These are phyloP conservation scores for Wickerhamiella musiphila DNA, from an alignment of 805 yeast genomes.

Conservation along the genomic window DNA sequence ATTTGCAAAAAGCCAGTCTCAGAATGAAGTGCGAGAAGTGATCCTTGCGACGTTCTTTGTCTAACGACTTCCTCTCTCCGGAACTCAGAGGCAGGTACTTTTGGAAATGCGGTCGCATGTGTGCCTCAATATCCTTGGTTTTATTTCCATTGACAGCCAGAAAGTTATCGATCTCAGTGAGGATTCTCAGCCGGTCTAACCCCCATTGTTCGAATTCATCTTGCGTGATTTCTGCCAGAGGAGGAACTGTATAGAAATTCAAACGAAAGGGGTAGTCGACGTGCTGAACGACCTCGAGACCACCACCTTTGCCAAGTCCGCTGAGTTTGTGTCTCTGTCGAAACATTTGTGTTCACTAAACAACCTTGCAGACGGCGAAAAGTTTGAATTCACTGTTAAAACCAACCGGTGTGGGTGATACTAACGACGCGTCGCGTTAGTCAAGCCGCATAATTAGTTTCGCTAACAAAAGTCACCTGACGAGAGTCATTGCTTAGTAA, in stretches of 20 bases:
- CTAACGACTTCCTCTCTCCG: conserved; percentile 16
- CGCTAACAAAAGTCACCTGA: too few relatives aligned
- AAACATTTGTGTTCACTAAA: conserved; percentile 2
- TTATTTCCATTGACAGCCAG: conserved; percentile 26
- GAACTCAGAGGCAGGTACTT: conserved; percentile 47
- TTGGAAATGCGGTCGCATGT: conserved; percentile 47
- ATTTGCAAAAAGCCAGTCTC: conserved; percentile 74
- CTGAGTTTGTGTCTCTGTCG: conserved; percentile 3
- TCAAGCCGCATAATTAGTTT: too few relatives aligned
- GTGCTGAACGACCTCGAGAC: conserved; percentile 7
- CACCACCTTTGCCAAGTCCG: not conserved
- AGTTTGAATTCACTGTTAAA: not conserved
- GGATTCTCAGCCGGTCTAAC: conserved; percentile 66
- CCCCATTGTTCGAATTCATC: conserved; percentile 96
- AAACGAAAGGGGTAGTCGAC: conserved; percentile 36
- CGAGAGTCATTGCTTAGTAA: too few relatives aligned
- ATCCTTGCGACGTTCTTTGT: conserved; percentile 63
- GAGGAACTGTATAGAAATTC: conserved; percentile 62
- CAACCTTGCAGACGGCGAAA: not conserved
- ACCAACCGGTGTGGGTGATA: too few relatives aligned
- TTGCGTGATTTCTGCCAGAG: conserved; percentile 68
- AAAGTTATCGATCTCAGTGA: conserved; percentile 64
- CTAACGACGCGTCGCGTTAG: too few relatives aligned
- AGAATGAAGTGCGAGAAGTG: conserved; percentile 82
- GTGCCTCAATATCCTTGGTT: conserved; percentile 44